Evolutionary conservation across 139 green algal species (phyloP), one percentile per base, ranked within the genome.

Genomic region (Chlamydomonas schloesseri): DNA sequence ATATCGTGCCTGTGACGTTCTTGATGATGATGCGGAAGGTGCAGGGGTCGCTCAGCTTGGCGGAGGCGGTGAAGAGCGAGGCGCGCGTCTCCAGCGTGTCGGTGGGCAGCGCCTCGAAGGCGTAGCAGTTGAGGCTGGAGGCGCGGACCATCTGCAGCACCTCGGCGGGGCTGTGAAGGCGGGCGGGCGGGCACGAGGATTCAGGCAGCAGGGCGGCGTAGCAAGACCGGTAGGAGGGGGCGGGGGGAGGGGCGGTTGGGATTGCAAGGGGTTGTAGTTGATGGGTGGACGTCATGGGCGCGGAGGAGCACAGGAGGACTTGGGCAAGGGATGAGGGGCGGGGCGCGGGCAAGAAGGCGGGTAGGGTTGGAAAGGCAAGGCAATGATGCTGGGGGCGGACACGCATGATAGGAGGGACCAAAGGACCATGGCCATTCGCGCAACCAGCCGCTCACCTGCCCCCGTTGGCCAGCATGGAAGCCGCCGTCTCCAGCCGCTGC

Each of bases 11-110:
- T 50, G 76, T 74, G 13, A 82, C 73, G 77, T 89, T 89, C 71
- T 89, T 89, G 58, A 89, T 26, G 50, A 89, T 83, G 55, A 89
- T 79, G 34, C 86, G 70, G 86, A 87, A 90, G 46, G 86, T 90
- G 71, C 86, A 82, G 31, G 86, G 86, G 71, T 90, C 78, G 47
- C 17, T 79, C 1, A 90, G 26, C 1, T 71, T n/a, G 37, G 53
- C 36, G 42, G 42, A 42, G 78, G 86, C 75, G 5, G 60, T 78
- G 36, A 67, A 9, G n/a, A 90, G 86, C 24, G 60, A 73, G 28
- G 86, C 79, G 29, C 70, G 69, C 5, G 86, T 90, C 80, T 90
- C 86, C 20, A 90, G 26, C 31, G n/a, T 71, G 77, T 84, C 84
- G 18, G 11, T 15, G 1, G 74, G 67, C 50, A 79, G 79, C 33